A percentile compares a stretch with the other conserved stretches of the same genome.
These are phyloP conservation scores for Metarhizium sp. DNA, from an alignment of 2,329 filamentous ascomycete species.

Conservation along the genomic window DNA sequence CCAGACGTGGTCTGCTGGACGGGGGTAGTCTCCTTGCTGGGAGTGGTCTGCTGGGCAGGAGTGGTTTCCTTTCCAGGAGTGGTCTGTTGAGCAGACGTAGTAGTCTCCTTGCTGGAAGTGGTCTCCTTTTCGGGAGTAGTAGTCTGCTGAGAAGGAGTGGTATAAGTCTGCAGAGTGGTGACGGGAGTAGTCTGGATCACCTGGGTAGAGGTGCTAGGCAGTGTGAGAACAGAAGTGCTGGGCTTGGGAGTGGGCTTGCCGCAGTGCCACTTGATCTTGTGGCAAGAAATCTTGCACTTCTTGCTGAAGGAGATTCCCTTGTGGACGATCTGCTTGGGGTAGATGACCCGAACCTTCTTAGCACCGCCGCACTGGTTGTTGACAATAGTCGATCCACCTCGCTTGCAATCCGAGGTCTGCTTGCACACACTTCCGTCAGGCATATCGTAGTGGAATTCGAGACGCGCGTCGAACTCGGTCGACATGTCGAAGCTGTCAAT, in stretches of 20 bases:
- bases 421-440: constrained; percentile 73
- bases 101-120: too few relatives aligned
- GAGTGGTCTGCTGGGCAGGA: neutral
- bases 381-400: constrained; percentile 57
- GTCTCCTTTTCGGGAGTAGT: too few relatives aligned
- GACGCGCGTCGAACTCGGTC: constrained; percentile 63
- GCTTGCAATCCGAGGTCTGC: constrained; percentile 60
- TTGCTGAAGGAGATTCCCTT: constrained; percentile 27
- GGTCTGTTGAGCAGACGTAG: neutral
- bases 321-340: constrained; percentile 48
- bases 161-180: neutral
- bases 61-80: constrained; percentile 2
- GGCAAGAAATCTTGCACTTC: constrained; percentile 50
- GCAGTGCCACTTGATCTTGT: constrained; percentile 55
- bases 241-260: constrained; percentile 16
- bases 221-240: neutral
- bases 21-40: constrained; percentile 1
- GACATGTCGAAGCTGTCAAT: constrained; percentile 65
- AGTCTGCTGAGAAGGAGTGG: neutral
- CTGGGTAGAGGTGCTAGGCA: neutral
- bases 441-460: constrained; percentile 86
- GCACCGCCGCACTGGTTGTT: constrained; percentile 93
- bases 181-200: constrained; percentile 8
- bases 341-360: constrained; percentile 65
- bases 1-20: neutral